These are phyloP conservation scores for Eleusine coracana DNA, from an alignment of 176 grass and related monocot genomes.

Conservation along the genomic window DNA sequence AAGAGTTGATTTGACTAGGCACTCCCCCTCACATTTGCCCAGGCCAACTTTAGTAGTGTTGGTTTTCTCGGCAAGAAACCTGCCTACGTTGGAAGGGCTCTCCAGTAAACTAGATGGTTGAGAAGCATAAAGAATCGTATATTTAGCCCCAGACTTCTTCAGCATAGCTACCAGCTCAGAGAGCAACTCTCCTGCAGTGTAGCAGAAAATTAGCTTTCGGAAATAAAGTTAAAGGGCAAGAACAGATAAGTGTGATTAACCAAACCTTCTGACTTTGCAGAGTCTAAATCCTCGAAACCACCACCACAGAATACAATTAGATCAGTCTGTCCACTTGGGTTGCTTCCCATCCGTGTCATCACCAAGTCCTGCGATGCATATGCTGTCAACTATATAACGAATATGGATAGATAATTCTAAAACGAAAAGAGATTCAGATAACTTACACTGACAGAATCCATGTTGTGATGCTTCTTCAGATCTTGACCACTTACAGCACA, in stretches of 20 bases:
- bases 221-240: slow-evolving; percentile 19
- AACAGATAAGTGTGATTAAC: slow-evolving; percentile 8
- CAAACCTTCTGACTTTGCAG: slow-evolving; percentile 73
- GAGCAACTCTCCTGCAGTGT: slow-evolving; percentile 72
- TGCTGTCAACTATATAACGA: not conserved
- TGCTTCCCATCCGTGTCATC: slow-evolving; percentile 41
- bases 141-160: slow-evolving; percentile 58
- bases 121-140: slow-evolving; percentile 84
- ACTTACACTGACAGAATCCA: slow-evolving; percentile 67
- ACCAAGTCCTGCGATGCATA: slow-evolving; percentile 61
- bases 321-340: slow-evolving; percentile 50
- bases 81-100: slow-evolving; percentile 43
- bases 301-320: slow-evolving; percentile 69
- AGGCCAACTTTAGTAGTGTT: slow-evolving; percentile 39
- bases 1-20: slow-evolving; percentile 78
- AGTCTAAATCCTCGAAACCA: slow-evolving; percentile 50
- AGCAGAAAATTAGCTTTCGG: slow-evolving; percentile 5
- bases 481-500: slow-evolving; percentile 53
- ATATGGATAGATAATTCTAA: not conserved
- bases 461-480: slow-evolving; percentile 54
- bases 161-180: slow-evolving; percentile 57
- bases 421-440: not conserved
- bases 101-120: slow-evolving; percentile 54
- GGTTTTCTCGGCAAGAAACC: slow-evolving; percentile 75
- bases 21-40: slow-evolving; percentile 72